Conservation (phyloP, 2,329 filamentous ascomycete species). For the Alternaria longipes region DNA sequence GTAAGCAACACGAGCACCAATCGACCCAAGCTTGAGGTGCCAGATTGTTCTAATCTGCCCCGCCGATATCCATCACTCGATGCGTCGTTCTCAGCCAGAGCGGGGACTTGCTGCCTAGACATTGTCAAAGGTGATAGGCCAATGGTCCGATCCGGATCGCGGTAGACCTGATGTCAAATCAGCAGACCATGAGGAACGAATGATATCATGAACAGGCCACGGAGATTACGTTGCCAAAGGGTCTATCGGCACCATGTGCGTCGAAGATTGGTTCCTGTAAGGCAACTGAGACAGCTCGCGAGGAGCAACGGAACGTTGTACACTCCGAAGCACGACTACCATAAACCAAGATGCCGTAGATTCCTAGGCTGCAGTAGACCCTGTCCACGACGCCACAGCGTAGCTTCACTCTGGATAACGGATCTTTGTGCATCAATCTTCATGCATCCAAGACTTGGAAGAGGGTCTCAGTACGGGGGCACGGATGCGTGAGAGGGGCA, state of each 20-base stretch:
- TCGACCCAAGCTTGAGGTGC: background rate
- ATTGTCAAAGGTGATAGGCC: background rate
- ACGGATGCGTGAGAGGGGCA: background rate
- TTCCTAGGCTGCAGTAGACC: background rate
- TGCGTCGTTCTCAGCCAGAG: background rate
- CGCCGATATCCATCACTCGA: background rate
- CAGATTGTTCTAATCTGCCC: background rate
- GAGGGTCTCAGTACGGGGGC: background rate
- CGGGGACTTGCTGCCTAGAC: background rate
- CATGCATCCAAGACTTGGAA: constrained; percentile 23
- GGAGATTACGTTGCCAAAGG: background rate
- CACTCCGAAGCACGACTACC: background rate
- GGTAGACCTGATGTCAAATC: background rate
- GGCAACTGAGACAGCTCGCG: constrained; percentile 32
- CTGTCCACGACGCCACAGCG: constrained; percentile 11
- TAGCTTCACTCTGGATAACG: constrained; percentile 16
- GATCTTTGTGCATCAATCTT: constrained; percentile 10
- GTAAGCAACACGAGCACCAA: background rate
- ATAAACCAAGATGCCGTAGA: background rate
- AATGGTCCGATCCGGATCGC: background rate
- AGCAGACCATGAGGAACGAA: background rate
- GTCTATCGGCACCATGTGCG: background rate
- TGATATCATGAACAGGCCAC: background rate
- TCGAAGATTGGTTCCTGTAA: background rate
- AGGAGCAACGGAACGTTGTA: constrained; percentile 1